Evolutionary conservation across 2,329 filamentous ascomycete species (phyloP).

Genomic region (Taxawa tesnikishii): DNA sequence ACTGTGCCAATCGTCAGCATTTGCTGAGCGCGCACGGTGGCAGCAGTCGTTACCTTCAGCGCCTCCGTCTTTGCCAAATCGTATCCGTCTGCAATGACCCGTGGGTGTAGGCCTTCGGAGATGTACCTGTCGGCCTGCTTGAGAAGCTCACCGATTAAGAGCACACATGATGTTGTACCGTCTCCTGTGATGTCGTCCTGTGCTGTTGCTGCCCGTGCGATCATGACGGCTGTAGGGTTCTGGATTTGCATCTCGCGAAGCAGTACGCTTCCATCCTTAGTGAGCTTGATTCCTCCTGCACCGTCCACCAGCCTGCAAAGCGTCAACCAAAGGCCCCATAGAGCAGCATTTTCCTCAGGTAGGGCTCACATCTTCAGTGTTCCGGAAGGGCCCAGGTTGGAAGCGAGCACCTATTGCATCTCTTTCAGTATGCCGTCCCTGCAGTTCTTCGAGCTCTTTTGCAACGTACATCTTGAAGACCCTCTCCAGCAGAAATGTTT

Average conservation of each 20-base stretch:
- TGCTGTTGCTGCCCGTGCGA: slow-evolving; percentile 75
- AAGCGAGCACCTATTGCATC: too few species aligned
- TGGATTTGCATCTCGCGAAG: slow-evolving; percentile 80
- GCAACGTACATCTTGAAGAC: slow-evolving; percentile 52
- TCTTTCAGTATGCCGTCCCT: too few species aligned
- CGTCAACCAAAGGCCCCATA: too few species aligned
- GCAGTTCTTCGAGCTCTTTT: too few species aligned
- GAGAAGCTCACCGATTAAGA: slow-evolving; percentile 88
- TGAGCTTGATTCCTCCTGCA: slow-evolving; percentile 78
- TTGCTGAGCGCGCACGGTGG: too few species aligned
- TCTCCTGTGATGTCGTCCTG: slow-evolving; percentile 98
- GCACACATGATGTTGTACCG: slow-evolving; percentile 90
- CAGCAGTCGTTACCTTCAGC: too few species aligned
- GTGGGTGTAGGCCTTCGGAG: slow-evolving; percentile 87
- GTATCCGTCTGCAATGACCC: slow-evolving; percentile 94
- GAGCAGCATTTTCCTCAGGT: too few species aligned
- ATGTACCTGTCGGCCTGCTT: slow-evolving; percentile 98
- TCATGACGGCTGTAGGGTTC: slow-evolving; percentile 87
- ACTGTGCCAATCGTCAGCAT: too few species aligned
- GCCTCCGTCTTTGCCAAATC: slow-evolving; percentile 92
- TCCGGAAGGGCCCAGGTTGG: slow-evolving; percentile 84
- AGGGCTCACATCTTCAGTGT: too few species aligned
- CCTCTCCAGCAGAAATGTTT: slow-evolving; percentile 94
- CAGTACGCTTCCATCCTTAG: slow-evolving; percentile 92
- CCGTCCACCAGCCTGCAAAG: slow-evolving; percentile 80